Base-by-base conservation (phyloP, 345 rosid genomes). In the Gossypium arboreum region DNA sequence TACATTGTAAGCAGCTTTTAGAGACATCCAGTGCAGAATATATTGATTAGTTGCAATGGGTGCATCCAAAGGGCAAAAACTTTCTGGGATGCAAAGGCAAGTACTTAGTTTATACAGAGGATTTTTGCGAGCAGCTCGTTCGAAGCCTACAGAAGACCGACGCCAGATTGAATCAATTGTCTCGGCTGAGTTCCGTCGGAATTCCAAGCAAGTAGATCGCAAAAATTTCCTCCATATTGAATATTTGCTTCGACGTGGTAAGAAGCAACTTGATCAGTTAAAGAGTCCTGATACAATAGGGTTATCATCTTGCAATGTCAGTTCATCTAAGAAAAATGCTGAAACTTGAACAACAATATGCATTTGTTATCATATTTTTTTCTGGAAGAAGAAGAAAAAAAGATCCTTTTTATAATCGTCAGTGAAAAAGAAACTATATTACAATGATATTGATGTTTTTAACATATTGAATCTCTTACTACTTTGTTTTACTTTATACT, bases 21-120 rank as follows among this genome's bases (percentile, higher is more conserved):
- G 62, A 18, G 27, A 60, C 54, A 43, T 41, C 41, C 5, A 12
- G 52, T 57, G 75, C 51, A 1, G 57, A 43, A 18, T 71, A 18
- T 20, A 45, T 50, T 51, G n/a, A 66, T 72, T 25, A 77, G 78
- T 45, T 34, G 16, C 77, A 47, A 86, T 86, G 90, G 80, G 74
- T 68, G 76, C 77, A 76, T 52, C 79, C 9, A 71, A 48, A 7
- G 76, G 76, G 12, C 34, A 79, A 57, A 84, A 75, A 48, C 94
- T 91, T 12, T 93, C 97, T 9, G 96, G 98, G 67, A 82, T 94
- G 91, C 98, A 94, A 82, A 94, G 85, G 81, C 94, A 94, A 82
- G 98, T 88, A 61, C 81, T 94, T 45, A 84, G 90, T 79, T 84
- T 94, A 22, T 94, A 92, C 81, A 82, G 98, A 71, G 94, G 90